Base-by-base conservation (phyloP, 148 eudicot species). In the Cornus kousa region DNA sequence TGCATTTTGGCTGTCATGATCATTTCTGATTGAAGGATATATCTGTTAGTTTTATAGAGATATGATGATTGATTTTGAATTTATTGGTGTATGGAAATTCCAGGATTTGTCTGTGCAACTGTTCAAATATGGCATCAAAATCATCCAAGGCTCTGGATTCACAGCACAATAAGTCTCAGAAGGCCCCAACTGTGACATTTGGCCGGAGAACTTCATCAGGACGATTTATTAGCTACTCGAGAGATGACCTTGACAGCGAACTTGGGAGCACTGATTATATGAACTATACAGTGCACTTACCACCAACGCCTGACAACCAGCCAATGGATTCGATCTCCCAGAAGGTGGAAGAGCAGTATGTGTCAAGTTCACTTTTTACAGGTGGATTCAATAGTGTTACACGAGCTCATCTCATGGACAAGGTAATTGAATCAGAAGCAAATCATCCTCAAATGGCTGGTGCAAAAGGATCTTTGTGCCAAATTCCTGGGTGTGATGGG, bases 371-470 rank as follows among this genome's bases (percentile, higher is more conserved):
- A 7, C 82, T 95, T 66, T 95, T 95, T 69, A 87, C 98, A 0
- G 99, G 99, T 23, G 99, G 99, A 67, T 91, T 86, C 72, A 95
- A 95, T 76, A 88, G 89, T 50, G 90, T 82, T 23, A 95, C 99
- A 19, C 94, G 97, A 7, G 98, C 99, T 33, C 99, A 95, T 70
- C 76, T 95, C 85, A 93, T 95, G 99, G 97, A 95, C 76, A 95
- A 90, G 87, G 98, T 95, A 75, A 95, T 88, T 2, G 99, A 93
- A 71, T 86, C 98, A 0, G 99, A 93, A 82, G 80, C 83, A 2
- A 93, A 46, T 82, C 99, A 95, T 81, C 99, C 99, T 67, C 99
- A 95, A 81, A 95, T 95, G 98, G 98, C 98, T 0, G 99, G 99
- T 68, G 85, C 90, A 59, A 93, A 93, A 82, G 99, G 99, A 77